A percentile compares a stretch with the other conserved stretches of the same genome.
These are phyloP conservation scores for Rhodotorula sp. DNA, from an alignment of 1,284 basidiomycete species.

Conservation along the genomic window DNA sequence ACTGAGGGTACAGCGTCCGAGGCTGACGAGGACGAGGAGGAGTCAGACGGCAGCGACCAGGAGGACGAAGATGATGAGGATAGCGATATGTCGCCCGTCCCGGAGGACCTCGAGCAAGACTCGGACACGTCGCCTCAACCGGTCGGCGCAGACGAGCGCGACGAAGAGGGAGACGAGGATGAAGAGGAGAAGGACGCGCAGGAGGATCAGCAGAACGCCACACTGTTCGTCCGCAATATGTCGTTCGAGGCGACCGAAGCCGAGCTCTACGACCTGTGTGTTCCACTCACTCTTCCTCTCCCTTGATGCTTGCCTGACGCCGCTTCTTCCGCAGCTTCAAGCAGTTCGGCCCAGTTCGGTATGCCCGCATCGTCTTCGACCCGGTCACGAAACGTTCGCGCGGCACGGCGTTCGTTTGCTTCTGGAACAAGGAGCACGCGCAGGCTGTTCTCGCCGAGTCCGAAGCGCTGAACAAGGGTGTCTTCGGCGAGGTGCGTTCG, in stretches of 20 bases:
- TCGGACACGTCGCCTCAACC: constrained; percentile 31
- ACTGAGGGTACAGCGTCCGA: constrained; percentile 52
- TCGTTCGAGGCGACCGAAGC: constrained; percentile 90
- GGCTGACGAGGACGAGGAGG: constrained; percentile 45
- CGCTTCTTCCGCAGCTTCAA: constrained; percentile 63
- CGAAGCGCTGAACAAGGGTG: constrained; percentile 53
- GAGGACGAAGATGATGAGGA: constrained; percentile 44
- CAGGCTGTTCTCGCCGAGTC: constrained; percentile 80
- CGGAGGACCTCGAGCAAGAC: constrained; percentile 48
- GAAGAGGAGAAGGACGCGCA: constrained; percentile 52
- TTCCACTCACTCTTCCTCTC: too few relatives aligned
- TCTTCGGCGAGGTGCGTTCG: constrained; percentile 44
- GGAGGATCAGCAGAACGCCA: constrained; percentile 55
- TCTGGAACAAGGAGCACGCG: constrained; percentile 91
- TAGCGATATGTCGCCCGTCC: constrained; percentile 34
- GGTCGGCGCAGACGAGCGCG: constrained; percentile 12
- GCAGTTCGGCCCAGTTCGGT: constrained; percentile 85
- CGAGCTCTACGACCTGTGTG: constrained; percentile 75
- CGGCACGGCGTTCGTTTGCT: constrained; percentile 95
- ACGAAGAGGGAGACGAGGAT: constrained; percentile 38
- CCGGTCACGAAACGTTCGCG: constrained; percentile 76
- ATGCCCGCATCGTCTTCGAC: constrained; percentile 89
- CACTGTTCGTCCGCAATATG: constrained; percentile 91
- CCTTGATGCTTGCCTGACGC: too few relatives aligned
- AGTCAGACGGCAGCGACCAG: constrained; percentile 43